Percentiles rank a stretch among this genome's conserved stretches.
Evolutionary conservation across 768 basidiomycete species (phyloP).

Genomic region (Rhodotorula babjevae): DNA sequence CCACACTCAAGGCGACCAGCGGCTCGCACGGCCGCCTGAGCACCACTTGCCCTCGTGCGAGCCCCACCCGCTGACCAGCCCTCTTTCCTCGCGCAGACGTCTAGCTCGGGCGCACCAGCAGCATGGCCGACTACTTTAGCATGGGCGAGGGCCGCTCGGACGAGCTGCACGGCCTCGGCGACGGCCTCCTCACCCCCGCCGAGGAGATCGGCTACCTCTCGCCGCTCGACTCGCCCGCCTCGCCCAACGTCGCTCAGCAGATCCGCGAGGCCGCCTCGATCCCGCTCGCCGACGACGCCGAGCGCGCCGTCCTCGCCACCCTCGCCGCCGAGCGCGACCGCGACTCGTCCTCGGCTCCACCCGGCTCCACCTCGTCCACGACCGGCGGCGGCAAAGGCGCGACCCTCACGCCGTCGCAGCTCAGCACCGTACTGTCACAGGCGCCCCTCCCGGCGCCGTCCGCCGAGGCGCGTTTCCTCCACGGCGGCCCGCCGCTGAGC

Average conservation of each 20-base stretch:
- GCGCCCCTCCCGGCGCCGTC: background rate
- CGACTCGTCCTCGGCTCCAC: no score
- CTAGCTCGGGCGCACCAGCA: no score
- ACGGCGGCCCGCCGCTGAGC: conserved; percentile 29
- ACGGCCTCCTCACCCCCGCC: conserved; percentile 21
- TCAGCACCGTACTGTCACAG: conserved; percentile 13
- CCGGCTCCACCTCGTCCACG: no score
- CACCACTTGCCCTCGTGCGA: no score
- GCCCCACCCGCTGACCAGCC: background rate
- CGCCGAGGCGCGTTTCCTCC: conserved; percentile 8
- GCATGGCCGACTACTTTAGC: conserved; percentile 20
- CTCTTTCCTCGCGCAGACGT: background rate
- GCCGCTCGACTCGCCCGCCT: conserved; percentile 20
- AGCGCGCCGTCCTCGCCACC: background rate
- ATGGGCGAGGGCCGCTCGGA: conserved; percentile 6
- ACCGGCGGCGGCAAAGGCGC: no score
- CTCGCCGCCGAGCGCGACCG: background rate
- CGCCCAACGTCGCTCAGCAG: background rate
- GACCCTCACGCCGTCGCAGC: conserved; percentile 3
- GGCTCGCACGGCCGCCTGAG: no score
- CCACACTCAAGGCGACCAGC: no score
- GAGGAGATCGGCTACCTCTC: conserved; percentile 9
- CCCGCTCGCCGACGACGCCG: background rate
- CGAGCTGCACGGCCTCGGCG: conserved; percentile 2
- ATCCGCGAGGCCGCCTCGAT: background rate